Conservation (phyloP, 192 early-diverging fungal species). For the Pilaira anomala region DNA sequence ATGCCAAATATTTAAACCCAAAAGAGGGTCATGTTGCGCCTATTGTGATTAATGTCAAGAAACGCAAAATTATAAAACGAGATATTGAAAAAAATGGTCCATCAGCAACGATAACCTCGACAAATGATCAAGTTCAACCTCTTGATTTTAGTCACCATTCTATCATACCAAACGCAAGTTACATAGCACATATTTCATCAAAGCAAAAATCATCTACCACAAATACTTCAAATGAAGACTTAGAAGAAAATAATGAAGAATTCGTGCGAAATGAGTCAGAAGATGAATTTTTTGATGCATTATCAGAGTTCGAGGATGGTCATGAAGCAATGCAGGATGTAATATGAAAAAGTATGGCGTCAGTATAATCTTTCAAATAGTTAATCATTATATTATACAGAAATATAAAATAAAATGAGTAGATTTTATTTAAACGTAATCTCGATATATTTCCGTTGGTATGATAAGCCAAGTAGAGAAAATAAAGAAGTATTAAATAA, state of each 20-base stretch:
- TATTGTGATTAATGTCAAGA: not conserved
- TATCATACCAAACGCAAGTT: slow-evolving; percentile 4
- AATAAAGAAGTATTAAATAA: not conserved
- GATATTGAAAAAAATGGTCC: not conserved
- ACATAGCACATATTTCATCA: slow-evolving; percentile 1
- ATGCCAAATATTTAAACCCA: not conserved
- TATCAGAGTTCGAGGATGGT: slow-evolving; percentile 2
- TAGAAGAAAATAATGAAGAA: not conserved
- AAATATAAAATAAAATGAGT: not conserved
- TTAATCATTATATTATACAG: too few relatives aligned
- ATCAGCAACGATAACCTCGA: not conserved
- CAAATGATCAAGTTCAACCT: not conserved
- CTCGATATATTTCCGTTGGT: not conserved
- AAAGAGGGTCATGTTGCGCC: not conserved
- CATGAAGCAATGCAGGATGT: not conserved
- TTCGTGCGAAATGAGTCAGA: not conserved
- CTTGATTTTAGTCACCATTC: slow-evolving; percentile 8
- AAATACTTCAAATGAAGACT: not conserved
- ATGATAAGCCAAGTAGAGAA: not conserved
- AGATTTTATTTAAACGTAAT: not conserved
- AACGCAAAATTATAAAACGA: not conserved
- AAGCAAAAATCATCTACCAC: not conserved
- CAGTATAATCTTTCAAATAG: too few relatives aligned
- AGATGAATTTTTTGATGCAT: not conserved
- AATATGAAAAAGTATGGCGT: too few relatives aligned